Percentiles rank a stretch among this genome's conserved stretches.
Evolutionary conservation across 2,329 filamentous ascomycete genomes (phyloP).

Genomic region (Clarireedia homoeocarpa): DNA sequence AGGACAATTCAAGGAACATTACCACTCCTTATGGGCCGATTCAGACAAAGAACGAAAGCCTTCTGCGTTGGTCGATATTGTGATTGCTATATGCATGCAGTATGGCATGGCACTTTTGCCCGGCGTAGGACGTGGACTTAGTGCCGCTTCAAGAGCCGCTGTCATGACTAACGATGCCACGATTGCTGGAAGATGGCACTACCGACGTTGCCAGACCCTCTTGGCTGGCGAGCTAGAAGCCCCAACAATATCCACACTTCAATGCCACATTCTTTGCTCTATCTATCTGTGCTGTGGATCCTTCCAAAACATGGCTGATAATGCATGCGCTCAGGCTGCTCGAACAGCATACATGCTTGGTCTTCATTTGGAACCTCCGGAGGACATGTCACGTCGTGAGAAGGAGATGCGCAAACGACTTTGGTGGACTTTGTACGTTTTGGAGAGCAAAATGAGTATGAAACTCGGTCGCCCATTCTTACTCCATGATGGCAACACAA

Average conservation of each 20-base stretch:
- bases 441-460: constrained; percentile 34
- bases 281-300: constrained; percentile 34
- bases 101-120: constrained; percentile 30
- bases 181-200: constrained; percentile 33
- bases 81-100: constrained; percentile 45
- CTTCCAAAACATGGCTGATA: constrained; percentile 34
- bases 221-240: constrained; percentile 32
- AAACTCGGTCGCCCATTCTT: constrained; percentile 32
- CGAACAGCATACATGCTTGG: constrained; percentile 34
- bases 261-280: constrained; percentile 33
- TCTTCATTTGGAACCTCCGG: constrained; percentile 33
- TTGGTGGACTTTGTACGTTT: constrained; percentile 39
- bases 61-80: constrained; percentile 44
- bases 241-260: constrained; percentile 33
- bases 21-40: constrained; percentile 34
- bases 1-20: constrained; percentile 36
- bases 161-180: constrained; percentile 27
- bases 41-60: constrained; percentile 29
- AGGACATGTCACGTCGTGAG: constrained; percentile 25
- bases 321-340: constrained; percentile 29
- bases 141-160: constrained; percentile 8
- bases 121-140: constrained; percentile 6
- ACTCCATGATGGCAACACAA: constrained; percentile 23
- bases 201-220: constrained; percentile 33
- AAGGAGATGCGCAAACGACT: constrained; percentile 35